These are phyloP conservation scores for Verticillium zaregamsianum DNA, from an alignment of 2,329 filamentous ascomycete species.

Conservation along the genomic window DNA sequence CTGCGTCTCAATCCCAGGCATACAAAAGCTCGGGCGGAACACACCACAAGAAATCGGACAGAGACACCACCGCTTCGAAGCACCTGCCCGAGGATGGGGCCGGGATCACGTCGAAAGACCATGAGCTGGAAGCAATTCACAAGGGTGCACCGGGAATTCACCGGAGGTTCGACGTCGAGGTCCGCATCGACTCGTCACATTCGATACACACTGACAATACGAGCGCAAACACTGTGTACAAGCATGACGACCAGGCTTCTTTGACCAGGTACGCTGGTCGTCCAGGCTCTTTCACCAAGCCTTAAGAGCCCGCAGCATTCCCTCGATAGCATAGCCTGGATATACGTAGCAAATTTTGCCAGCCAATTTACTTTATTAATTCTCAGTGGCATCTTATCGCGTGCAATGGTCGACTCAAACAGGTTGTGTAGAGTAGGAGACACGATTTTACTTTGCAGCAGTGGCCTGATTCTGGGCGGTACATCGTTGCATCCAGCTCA, in stretches of 20 bases:
- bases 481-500: too few relatives aligned
- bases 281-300: background rate
- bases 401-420: too few relatives aligned
- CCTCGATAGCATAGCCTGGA: background rate
- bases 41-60: background rate
- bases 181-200: background rate
- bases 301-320: background rate
- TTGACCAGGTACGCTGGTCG: slow-evolving; percentile 4
- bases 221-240: slow-evolving; percentile 3
- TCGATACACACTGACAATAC: background rate
- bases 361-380: too few relatives aligned
- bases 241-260: slow-evolving; percentile 8
- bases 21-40: background rate
- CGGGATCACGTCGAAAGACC: background rate
- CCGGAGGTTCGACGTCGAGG: slow-evolving; percentile 5
- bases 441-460: too few relatives aligned
- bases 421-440: too few relatives aligned
- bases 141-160: slow-evolving; percentile 1
- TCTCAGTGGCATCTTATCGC: too few relatives aligned
- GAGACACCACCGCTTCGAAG: background rate
- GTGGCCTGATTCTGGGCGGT: too few relatives aligned
- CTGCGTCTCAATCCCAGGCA: slow-evolving; percentile 6
- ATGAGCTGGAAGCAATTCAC: background rate
- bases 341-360: too few relatives aligned
- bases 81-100: background rate